Evolutionary conservation across 768 basidiomycete species (phyloP).

Genomic region (Mycena vitilis): DNA sequence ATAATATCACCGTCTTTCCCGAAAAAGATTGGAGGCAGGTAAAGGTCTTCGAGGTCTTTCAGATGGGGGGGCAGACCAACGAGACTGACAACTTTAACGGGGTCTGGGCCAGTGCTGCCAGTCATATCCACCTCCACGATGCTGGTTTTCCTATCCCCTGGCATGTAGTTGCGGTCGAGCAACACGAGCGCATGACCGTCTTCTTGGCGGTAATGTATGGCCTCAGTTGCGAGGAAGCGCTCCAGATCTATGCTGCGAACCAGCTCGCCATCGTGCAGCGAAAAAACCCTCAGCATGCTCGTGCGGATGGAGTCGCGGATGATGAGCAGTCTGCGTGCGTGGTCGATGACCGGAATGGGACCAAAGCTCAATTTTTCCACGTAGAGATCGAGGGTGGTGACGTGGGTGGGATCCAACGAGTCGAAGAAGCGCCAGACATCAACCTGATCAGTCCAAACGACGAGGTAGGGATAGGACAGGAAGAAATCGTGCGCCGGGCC

Average conservation of each 20-base stretch:
- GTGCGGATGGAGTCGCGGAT: conserved; percentile 19
- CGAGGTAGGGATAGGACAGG: conserved; percentile 25
- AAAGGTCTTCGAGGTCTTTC: conserved; percentile 13
- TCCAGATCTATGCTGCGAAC: conserved; percentile 22
- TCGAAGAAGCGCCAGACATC: conserved; percentile 25
- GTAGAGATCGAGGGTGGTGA: conserved; percentile 18
- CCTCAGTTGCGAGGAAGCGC: conserved; percentile 10
- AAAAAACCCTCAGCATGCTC: conserved; percentile 22
- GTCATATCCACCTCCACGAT: conserved; percentile 24
- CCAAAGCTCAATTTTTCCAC: conserved; percentile 5
- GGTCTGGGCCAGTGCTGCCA: neutral
- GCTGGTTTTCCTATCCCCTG: conserved; percentile 13
- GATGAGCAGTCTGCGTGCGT: conserved; percentile 21
- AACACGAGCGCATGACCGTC: conserved; percentile 25
- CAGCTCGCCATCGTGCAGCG: conserved; percentile 18
- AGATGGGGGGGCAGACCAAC: conserved; percentile 20
- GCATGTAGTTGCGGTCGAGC: conserved; percentile 4
- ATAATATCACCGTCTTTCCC: conserved; percentile 19
- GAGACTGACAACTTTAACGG: neutral
- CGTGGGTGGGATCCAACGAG: conserved; percentile 18
- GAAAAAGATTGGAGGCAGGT: conserved; percentile 16
- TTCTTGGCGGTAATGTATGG: conserved; percentile 22
- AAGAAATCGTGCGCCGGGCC: conserved; percentile 26
- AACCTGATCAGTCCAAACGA: conserved; percentile 28
- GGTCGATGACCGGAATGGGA: conserved; percentile 25